Evolutionary conservation across 164 flowering plant genomes (phyloP).

Genomic region (Sedum album): DNA sequence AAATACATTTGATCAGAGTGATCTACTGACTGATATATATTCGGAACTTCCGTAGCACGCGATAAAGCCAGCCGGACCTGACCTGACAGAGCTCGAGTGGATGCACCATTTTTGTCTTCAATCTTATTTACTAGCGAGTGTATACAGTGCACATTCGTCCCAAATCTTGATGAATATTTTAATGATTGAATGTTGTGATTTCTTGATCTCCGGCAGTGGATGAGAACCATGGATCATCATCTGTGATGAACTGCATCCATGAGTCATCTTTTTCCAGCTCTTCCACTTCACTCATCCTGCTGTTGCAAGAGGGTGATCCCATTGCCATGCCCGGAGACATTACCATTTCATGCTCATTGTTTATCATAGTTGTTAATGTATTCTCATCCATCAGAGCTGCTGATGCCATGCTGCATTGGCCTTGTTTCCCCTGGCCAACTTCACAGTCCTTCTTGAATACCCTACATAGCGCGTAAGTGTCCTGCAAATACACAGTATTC

Average conservation of each 20-base stretch:
- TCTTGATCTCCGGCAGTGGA: constrained; percentile 5
- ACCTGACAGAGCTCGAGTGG: neutral
- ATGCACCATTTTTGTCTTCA: neutral
- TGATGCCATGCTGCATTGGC: constrained; percentile 6
- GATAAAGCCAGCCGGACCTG: neutral
- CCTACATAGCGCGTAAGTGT: constrained; percentile 10
- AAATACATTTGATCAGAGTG: neutral
- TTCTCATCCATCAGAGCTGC: neutral
- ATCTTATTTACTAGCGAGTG: neutral
- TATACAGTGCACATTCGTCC: neutral
- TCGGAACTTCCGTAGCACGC: neutral
- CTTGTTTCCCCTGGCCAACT: constrained; percentile 2
- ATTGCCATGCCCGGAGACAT: constrained; percentile 9
- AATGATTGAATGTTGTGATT: neutral
- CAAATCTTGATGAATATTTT: neutral
- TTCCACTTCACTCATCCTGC: neutral
- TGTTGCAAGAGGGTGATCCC: neutral
- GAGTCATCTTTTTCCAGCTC: constrained; percentile 9
- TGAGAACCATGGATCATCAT: constrained; percentile 12
- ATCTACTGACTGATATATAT: neutral
- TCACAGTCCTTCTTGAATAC: constrained; percentile 10
- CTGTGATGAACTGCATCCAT: constrained; percentile 13
- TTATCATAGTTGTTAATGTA: neutral
- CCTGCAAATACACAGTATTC: constrained; percentile 6
- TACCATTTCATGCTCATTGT: neutral